These are phyloP conservation scores for Eucalyptus fibrosa DNA, from an alignment of 345 rosid species.

Conservation along the genomic window DNA sequence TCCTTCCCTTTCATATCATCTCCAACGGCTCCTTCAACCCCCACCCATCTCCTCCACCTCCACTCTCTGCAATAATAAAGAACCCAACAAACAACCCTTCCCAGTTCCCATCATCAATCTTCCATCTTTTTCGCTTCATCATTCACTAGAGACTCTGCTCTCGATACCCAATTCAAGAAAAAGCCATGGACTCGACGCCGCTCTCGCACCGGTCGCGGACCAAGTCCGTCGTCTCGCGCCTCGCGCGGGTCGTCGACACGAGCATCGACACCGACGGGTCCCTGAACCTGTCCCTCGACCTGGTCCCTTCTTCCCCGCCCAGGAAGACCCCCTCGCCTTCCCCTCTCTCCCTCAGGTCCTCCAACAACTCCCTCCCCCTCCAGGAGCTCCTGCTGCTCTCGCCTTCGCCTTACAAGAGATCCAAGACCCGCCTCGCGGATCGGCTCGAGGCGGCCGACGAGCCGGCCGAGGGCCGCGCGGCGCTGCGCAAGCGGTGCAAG, in stretches of 20 bases:
- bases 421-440: slow-evolving; percentile 57
- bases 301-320: slow-evolving; percentile 21
- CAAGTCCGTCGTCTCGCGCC: slow-evolving; percentile 63
- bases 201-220: slow-evolving; percentile 30
- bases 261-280: slow-evolving; percentile 10
- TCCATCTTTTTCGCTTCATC: neutral
- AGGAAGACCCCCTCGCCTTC: slow-evolving; percentile 33
- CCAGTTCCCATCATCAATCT: neutral
- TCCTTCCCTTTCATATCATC: neutral
- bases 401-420: slow-evolving; percentile 37
- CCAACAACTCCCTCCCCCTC: neutral
- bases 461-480: slow-evolving; percentile 12
- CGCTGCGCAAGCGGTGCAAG: slow-evolving; percentile 41
- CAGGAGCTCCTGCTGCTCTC: slow-evolving; percentile 7
- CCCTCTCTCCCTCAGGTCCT: slow-evolving; percentile 18
- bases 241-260: slow-evolving; percentile 22
- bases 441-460: slow-evolving; percentile 57
- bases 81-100: neutral
- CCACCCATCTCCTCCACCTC: neutral
- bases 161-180: neutral
- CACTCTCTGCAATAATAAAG: neutral
- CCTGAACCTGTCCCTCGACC: slow-evolving; percentile 30
- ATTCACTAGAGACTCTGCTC: neutral
- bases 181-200: slow-evolving; percentile 45
- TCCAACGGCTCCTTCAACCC: slow-evolving; percentile 29